Base-by-base conservation (phyloP, 352 stramenopile species). In the Hyaloperonospora brassicae region DNA sequence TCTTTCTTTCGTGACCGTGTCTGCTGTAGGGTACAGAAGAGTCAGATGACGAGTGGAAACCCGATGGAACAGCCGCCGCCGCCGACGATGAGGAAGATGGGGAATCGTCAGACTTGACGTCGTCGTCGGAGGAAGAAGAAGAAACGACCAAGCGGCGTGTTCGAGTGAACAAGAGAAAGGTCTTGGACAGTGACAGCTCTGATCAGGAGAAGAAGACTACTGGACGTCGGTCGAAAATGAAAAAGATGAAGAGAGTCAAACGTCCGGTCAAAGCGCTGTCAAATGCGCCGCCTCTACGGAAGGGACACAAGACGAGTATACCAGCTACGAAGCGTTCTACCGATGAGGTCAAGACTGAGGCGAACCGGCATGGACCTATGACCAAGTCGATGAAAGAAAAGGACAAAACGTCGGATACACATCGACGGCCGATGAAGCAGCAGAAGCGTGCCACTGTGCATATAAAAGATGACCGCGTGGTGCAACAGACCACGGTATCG, bases 391-490 rank as follows among this genome's bases (percentile, higher is more conserved):
- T 51, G 2, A 61, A 62, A 17, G 38, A 57, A 4, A 64, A 68
- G 34, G 68, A 72, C 0, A 67, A 79, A 24, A 34, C 47, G 17
- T 36, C n/a, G 0, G 81, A 89, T 25, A n/a, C 55, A 0, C 82
- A 92, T 54, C 76, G 76, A 9, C 77, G 82, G n/a, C 82, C 82
- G 0, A 62, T 71, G 17, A 88, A 92, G 66, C 79, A 85, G 47
- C 64, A 86, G 58, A 83, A 86, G 41, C 66, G 64, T 27, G 57
- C 62, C 52, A 62, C 50, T 38, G 50, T 56, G 21, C 61, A 62
- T 42, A 34, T 50, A 21, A 68, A 41, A 43, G 24, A 52, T 12
- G 63, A 74, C 10, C 64, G 61, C n/a, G 63, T 56, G 12, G 27
- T 52, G 38, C 24, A 51, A 44, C 47, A 61, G n/a, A 43, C 50